Conservation (phyloP, 495 filamentous ascomycete species). For the Daldinia bambusicola region DNA sequence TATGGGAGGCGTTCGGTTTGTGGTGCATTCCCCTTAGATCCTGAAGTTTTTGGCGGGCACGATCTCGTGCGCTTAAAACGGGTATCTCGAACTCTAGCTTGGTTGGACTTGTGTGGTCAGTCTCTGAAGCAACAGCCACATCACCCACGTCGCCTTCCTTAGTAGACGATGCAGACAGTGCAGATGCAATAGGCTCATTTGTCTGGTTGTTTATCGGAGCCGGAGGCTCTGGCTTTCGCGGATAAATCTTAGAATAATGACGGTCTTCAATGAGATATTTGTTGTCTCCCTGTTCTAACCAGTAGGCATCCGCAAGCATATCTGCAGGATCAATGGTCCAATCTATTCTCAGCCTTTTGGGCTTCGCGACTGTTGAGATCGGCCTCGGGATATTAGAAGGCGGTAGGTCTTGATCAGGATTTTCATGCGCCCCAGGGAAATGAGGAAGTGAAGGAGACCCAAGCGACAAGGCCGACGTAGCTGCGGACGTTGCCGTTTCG, state of each 20-base stretch:
- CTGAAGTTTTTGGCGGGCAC: conserved; percentile 59
- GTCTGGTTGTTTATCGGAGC: conserved; percentile 24
- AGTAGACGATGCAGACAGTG: conserved; percentile 14
- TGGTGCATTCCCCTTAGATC: conserved; percentile 58
- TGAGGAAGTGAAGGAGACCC: conserved; percentile 58
- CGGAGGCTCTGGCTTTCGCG: conserved; percentile 48
- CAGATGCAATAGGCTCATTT: conserved; percentile 21
- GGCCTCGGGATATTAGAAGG: conserved; percentile 49
- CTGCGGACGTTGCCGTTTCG: conserved; percentile 65
- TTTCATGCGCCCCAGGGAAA: conserved; percentile 58
- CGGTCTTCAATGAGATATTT: conserved; percentile 79
- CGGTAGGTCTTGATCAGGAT: conserved; percentile 47
- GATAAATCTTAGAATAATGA: conserved; percentile 75
- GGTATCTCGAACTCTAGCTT: conserved; percentile 47
- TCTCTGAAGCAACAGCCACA: conserved; percentile 39
- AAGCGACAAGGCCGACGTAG: conserved; percentile 41
- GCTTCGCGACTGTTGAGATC: conserved; percentile 53
- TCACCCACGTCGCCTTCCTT: conserved; percentile 29
- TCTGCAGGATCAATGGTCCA: conserved; percentile 83
- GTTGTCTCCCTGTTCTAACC: conserved; percentile 81
- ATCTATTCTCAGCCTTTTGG: conserved; percentile 74
- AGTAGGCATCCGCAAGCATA: conserved; percentile 83
- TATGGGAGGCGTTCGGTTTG: conserved; percentile 53
- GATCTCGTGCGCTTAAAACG: conserved; percentile 51
- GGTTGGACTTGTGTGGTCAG: conserved; percentile 35